phyloP scores from a whole-genome alignment of 2,329 filamentous ascomycete genomes.

The Stachybotrys elegans region DNA sequence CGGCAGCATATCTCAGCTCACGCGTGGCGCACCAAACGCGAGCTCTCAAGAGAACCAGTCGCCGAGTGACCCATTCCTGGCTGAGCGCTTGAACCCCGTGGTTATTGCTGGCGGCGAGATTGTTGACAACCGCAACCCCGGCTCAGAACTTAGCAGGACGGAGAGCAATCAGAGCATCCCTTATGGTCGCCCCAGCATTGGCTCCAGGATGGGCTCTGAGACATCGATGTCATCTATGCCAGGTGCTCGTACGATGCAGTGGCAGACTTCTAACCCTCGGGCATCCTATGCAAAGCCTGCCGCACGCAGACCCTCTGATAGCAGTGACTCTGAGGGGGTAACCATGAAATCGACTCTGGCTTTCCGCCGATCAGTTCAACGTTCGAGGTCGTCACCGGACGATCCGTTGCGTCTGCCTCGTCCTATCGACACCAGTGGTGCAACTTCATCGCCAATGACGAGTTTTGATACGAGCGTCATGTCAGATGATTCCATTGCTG shows the following conservation, averaged over 20 bases:
- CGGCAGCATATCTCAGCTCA: constrained; percentile 47
- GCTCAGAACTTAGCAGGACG: constrained; percentile 40
- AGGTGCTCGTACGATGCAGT: constrained; percentile 38
- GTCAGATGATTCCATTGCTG: constrained; percentile 50
- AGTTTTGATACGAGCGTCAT: constrained; percentile 53
- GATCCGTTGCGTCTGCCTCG: constrained; percentile 43
- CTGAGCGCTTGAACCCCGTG: constrained; percentile 60
- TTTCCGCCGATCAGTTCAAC: constrained; percentile 50
- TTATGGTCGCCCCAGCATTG: constrained; percentile 34
- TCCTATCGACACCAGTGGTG: constrained; percentile 43
- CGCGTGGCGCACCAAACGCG: constrained; percentile 36
- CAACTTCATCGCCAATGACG: constrained; percentile 43
- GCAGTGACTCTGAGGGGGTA: constrained; percentile 48
- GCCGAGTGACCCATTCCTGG: constrained; percentile 52
- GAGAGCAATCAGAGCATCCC: constrained; percentile 46
- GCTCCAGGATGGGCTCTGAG: constrained; percentile 35
- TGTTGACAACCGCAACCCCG: constrained; percentile 54
- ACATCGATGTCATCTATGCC: constrained; percentile 35
- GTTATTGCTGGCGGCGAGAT: constrained; percentile 61
- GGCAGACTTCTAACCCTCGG: constrained; percentile 49
- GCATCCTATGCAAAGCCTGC: constrained; percentile 14
- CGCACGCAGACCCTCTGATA: constrained; percentile 46
- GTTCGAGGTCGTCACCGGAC: constrained; percentile 40
- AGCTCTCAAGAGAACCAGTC: constrained; percentile 48
- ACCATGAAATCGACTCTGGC: constrained; percentile 47